These are phyloP conservation scores for Alternaria arborescens DNA, from an alignment of 2,329 filamentous ascomycete genomes.

Conservation along the genomic window DNA sequence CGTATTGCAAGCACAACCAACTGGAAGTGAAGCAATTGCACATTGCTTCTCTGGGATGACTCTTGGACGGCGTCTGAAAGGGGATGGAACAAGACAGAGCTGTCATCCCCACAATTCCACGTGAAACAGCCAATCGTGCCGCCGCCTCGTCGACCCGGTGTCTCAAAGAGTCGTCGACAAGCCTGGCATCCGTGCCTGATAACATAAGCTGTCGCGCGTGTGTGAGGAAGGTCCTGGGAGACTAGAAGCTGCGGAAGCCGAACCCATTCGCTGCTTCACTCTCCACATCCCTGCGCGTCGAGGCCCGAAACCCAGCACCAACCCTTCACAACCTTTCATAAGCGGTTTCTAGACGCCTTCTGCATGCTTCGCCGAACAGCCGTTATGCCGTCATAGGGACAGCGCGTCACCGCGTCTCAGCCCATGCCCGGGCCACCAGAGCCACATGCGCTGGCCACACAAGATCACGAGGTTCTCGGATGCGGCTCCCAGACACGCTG, in stretches of 20 bases:
- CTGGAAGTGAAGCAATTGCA: conserved; percentile 45
- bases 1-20: conserved; percentile 35
- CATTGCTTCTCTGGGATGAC: conserved; percentile 35
- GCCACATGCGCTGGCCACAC: conserved; percentile 35
- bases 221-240: conserved; percentile 26
- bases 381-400: conserved; percentile 25
- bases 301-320: conserved; percentile 32
- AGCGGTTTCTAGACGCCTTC: conserved; percentile 36
- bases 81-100: conserved; percentile 38
- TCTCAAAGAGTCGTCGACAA: conserved; percentile 41
- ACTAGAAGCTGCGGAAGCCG: conserved; percentile 19
- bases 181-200: conserved; percentile 31
- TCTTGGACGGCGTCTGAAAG: conserved; percentile 41
- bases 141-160: conserved; percentile 41
- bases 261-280: conserved; percentile 35
- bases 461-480: conserved; percentile 28
- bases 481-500: conserved; percentile 33
- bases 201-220: conserved; percentile 30
- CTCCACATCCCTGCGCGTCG: conserved; percentile 25
- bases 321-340: conserved; percentile 17
- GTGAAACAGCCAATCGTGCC: conserved; percentile 38
- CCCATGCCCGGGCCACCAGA: conserved; percentile 24
- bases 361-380: conserved; percentile 23
- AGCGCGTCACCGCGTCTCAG: conserved; percentile 29
- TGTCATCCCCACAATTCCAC: conserved; percentile 29